Conservation (phyloP, 2,329 filamentous ascomycete species). For the Capronia coronata region DNA sequence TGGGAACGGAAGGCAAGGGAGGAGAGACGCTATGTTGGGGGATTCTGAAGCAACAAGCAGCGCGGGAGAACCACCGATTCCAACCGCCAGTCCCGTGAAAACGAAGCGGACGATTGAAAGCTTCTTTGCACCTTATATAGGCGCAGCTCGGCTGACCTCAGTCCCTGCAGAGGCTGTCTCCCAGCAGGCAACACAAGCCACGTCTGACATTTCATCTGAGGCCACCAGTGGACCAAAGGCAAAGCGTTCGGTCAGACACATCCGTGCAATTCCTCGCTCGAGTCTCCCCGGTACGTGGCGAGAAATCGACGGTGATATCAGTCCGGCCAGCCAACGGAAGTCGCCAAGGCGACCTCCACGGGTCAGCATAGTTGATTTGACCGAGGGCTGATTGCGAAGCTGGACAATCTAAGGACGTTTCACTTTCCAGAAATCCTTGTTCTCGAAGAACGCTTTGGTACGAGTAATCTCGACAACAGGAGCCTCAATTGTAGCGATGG, state of each 20-base stretch:
- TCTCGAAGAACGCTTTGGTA: constrained; percentile 40
- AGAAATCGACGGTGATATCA: constrained; percentile 23
- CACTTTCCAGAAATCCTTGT: constrained; percentile 30
- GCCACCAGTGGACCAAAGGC: constrained; percentile 6
- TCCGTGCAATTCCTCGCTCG: constrained; percentile 31
- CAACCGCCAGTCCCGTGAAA: neutral
- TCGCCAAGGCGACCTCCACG: constrained; percentile 7
- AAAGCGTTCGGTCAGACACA: constrained; percentile 9
- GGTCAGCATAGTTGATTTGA: constrained; percentile 27
- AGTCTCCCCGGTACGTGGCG: constrained; percentile 35
- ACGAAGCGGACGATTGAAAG: constrained; percentile 13
- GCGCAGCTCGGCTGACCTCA: constrained; percentile 5
- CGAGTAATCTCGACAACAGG: constrained; percentile 47
- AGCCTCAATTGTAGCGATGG: constrained; percentile 44
- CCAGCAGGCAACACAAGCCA: neutral
- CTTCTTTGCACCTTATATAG: constrained; percentile 17
- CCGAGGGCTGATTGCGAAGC: constrained; percentile 9
- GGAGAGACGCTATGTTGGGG: neutral
- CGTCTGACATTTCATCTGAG: constrained; percentile 1
- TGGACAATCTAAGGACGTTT: constrained; percentile 20
- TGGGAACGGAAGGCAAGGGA: neutral
- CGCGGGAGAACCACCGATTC: neutral
- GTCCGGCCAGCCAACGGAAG: constrained; percentile 10
- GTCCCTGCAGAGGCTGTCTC: neutral
- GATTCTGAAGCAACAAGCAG: neutral